Evolutionary conservation across 805 yeast species (phyloP).

Genomic region (Cyberlindnera xylosilytica): DNA sequence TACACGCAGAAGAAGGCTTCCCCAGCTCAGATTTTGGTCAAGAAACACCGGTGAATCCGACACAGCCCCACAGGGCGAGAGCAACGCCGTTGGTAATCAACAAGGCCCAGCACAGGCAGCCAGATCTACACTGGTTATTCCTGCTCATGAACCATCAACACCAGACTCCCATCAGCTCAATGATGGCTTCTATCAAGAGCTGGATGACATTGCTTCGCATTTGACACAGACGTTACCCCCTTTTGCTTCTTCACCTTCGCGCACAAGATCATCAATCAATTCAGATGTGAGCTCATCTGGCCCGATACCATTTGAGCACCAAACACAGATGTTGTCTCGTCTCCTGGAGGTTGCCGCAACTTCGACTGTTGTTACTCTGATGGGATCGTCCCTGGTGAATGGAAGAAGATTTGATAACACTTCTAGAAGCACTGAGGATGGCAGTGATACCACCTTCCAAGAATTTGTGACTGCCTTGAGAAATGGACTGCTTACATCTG

Average conservation of each 20-base stretch:
- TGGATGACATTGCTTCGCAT: constrained; percentile 23
- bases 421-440: constrained; percentile 8
- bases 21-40: constrained; percentile 18
- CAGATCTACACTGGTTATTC: background rate
- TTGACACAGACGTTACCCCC: constrained; percentile 8
- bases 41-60: constrained; percentile 2
- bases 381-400: constrained; percentile 28
- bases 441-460: constrained; percentile 33
- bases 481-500: constrained; percentile 38
- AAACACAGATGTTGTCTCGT: constrained; percentile 40
- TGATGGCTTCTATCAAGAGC: constrained; percentile 20
- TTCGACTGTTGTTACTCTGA: constrained; percentile 39
- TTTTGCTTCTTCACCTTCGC: background rate
- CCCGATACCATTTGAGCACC: constrained; percentile 26
- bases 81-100: background rate
- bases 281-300: constrained; percentile 7
- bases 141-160: background rate
- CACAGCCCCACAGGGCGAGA: background rate
- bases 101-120: background rate
- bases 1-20: constrained; percentile 24
- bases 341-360: constrained; percentile 43
- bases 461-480: constrained; percentile 42
- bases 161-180: background rate
- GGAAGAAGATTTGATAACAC: constrained; percentile 32
- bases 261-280: constrained; percentile 5